These are phyloP conservation scores for Trichoderma endophyticum DNA, from an alignment of 2,329 filamentous ascomycete genomes.

Conservation along the genomic window DNA sequence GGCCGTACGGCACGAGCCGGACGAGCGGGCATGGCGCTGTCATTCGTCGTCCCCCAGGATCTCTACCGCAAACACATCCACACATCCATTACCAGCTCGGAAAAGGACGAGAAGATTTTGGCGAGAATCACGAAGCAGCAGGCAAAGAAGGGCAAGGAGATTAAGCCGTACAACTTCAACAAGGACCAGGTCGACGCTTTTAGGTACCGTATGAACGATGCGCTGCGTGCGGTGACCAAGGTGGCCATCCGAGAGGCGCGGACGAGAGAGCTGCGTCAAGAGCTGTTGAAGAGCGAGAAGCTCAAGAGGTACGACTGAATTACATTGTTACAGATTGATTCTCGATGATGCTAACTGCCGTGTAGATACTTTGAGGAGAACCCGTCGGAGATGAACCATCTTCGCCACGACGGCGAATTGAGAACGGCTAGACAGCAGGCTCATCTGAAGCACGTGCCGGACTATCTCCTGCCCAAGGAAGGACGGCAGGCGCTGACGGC, in stretches of 20 bases:
- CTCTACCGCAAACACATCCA: constrained; percentile 86
- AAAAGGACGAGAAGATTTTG: constrained; percentile 81
- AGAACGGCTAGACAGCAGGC: constrained; percentile 79
- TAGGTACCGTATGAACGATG: constrained; percentile 91
- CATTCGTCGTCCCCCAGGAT: constrained; percentile 82
- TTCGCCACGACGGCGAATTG: constrained; percentile 87
- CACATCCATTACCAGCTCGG: constrained; percentile 70
- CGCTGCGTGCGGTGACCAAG: constrained; percentile 82
- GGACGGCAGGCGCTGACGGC: constrained; percentile 65
- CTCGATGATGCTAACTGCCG: background rate
- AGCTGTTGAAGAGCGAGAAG: constrained; percentile 91
- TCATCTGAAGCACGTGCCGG: constrained; percentile 90
- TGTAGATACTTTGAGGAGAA: constrained; percentile 88
- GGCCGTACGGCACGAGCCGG: constrained; percentile 89
- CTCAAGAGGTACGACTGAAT: constrained; percentile 74
- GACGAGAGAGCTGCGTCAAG: constrained; percentile 80
- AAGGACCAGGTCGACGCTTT: constrained; percentile 93
- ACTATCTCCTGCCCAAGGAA: constrained; percentile 82
- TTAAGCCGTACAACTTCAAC: constrained; percentile 91
- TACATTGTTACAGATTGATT: background rate
- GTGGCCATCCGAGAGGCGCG: constrained; percentile 88
- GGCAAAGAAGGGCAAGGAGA: constrained; percentile 70
- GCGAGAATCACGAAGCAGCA: constrained; percentile 78
- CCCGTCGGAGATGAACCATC: constrained; percentile 78
- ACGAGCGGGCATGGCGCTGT: constrained; percentile 91